phyloP scores from a whole-genome alignment of 202 grass and related monocot species.

The Schoenoplectus triqueter region DNA sequence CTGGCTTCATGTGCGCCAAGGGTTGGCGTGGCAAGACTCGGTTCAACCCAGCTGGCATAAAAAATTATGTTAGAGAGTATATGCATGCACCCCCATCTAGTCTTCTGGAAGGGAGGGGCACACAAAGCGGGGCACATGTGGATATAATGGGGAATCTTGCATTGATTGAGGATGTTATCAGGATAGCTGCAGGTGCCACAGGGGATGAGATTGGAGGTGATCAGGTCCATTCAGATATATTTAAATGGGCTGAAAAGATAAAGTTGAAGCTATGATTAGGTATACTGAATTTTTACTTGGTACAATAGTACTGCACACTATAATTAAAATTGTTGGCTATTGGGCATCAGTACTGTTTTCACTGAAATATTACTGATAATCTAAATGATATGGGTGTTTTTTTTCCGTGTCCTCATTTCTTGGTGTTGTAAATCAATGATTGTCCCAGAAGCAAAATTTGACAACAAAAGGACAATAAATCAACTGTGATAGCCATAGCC shows the following conservation, averaged over 20 bases:
- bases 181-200: slow-evolving; percentile 54
- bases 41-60: slow-evolving; percentile 57
- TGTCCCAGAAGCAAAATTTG: background rate
- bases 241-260: slow-evolving; percentile 42
- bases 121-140: slow-evolving; percentile 55
- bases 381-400: background rate
- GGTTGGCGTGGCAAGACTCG: slow-evolving; percentile 55
- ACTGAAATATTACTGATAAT: background rate
- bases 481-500: background rate
- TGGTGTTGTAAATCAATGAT: background rate
- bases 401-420: background rate
- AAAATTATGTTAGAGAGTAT: slow-evolving; percentile 54
- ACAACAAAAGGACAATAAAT: background rate
- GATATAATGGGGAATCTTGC: slow-evolving; percentile 66
- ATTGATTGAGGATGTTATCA: slow-evolving; percentile 55
- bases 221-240: slow-evolving; percentile 37
- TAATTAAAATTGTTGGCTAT: background rate
- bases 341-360: background rate
- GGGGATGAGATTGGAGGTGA: slow-evolving; percentile 42
- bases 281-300: slow-evolving; percentile 17
- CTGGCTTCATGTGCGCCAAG: slow-evolving; percentile 58
- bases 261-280: slow-evolving; percentile 42
- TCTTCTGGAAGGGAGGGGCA: slow-evolving; percentile 55
- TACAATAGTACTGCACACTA: background rate
- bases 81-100: slow-evolving; percentile 48